Evolutionary conservation across 2,329 filamentous ascomycete genomes (phyloP).

Genomic region (Epichloe hybrida): DNA sequence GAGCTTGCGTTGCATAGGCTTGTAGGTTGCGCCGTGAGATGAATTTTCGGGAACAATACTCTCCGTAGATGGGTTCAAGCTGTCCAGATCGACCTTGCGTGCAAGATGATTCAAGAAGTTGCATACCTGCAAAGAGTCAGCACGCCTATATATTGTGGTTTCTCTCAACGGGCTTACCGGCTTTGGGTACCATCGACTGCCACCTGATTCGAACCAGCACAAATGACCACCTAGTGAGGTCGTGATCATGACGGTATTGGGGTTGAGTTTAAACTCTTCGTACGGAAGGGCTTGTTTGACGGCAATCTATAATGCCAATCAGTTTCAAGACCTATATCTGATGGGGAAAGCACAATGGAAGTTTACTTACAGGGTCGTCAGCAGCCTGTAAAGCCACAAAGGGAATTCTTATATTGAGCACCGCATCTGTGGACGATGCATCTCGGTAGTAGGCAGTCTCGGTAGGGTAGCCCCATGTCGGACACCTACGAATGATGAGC

Average conservation of each 20-base stretch:
- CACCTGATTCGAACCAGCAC: constrained; percentile 79
- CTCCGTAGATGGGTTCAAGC: constrained; percentile 25
- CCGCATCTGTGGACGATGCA: constrained; percentile 68
- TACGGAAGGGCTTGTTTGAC: constrained; percentile 65
- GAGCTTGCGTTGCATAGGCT: constrained; percentile 55
- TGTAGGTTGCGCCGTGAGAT: constrained; percentile 37
- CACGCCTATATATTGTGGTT: not conserved
- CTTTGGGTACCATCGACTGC: constrained; percentile 73
- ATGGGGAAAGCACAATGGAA: too few relatives aligned
- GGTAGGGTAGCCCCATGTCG: constrained; percentile 86
- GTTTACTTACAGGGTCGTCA: constrained; percentile 66
- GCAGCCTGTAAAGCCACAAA: constrained; percentile 72
- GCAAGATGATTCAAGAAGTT: constrained; percentile 42
- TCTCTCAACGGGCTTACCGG: constrained; percentile 43
- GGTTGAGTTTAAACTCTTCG: constrained; percentile 69
- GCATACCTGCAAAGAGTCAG: constrained; percentile 25
- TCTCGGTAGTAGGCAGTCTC: constrained; percentile 91
- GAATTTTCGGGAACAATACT: constrained; percentile 21
- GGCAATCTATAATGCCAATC: constrained; percentile 47
- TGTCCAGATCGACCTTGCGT: constrained; percentile 48
- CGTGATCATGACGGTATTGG: constrained; percentile 72
- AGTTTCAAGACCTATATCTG: constrained; percentile 1
- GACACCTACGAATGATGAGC: constrained; percentile 33
- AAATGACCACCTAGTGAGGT: constrained; percentile 85
- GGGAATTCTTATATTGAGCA: constrained; percentile 68